Percentiles rank a stretch among this genome's conserved stretches.
Evolutionary conservation across 129 eudicot species (phyloP).

Genomic region (Flaveria linearis): DNA sequence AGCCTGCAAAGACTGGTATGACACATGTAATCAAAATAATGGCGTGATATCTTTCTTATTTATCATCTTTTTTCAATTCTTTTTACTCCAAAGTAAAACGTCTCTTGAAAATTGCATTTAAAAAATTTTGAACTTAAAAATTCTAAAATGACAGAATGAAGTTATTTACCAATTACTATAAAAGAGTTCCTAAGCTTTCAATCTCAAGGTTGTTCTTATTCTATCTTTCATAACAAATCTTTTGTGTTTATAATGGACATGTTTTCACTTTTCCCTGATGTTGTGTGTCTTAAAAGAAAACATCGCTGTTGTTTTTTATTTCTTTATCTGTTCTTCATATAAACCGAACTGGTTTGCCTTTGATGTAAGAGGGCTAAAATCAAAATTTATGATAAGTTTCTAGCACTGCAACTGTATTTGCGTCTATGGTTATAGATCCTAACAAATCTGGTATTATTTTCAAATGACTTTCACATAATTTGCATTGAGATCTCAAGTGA

Average conservation of each 20-base stretch:
- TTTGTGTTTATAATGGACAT: neutral
- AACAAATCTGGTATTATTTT: neutral
- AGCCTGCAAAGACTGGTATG: constrained; percentile 72
- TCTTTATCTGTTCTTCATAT: neutral
- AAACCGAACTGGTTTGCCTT: neutral
- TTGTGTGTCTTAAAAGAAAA: neutral
- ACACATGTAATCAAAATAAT: neutral
- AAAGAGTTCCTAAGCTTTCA: constrained; percentile 6
- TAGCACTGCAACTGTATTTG: neutral
- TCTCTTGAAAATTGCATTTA: neutral
- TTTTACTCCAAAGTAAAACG: neutral
- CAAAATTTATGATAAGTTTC: neutral
- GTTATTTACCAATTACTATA: neutral
- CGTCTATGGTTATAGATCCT: neutral
- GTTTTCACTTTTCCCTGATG: neutral
- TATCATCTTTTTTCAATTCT: neutral
- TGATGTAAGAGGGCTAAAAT: neutral
- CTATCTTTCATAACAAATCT: neutral
- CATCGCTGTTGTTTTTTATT: neutral
- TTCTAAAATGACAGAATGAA: neutral
- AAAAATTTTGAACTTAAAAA: neutral
- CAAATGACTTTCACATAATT: neutral
- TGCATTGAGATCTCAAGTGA: neutral
- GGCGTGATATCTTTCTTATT: neutral
- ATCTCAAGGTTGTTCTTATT: neutral